Base-by-base conservation (phyloP, 2,329 filamentous ascomycete species). In the Graphilbum ipis-grandicollis region DNA sequence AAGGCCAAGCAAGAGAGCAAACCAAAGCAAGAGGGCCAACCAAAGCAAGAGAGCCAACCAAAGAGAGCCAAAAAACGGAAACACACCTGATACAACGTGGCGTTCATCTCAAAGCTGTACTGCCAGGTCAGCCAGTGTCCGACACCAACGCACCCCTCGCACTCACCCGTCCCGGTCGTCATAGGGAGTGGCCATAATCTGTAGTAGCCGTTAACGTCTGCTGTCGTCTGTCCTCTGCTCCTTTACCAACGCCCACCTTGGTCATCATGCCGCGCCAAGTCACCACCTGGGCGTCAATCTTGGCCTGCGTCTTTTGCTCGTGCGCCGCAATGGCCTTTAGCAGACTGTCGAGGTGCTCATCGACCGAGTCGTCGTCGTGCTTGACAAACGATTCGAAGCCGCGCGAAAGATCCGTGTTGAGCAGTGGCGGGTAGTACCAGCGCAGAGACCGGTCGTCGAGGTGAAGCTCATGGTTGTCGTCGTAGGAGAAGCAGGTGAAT, bases 191-290 rank as follows among this genome's bases (percentile, higher is more conserved):
- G 77, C 75, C 75, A 96, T 75, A 45, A 98, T 83, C 83, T 93
- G 44, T n/a, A n/a, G n/a, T n/a, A n/a, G n/a, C n/a, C n/a, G n/a
- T n/a, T n/a, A n/a, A n/a, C n/a, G n/a, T n/a, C n/a, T n/a, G n/a
- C n/a, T n/a, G n/a, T n/a, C n/a, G n/a, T n/a, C n/a, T n/a, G n/a
- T n/a, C n/a, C n/a, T n/a, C n/a, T n/a, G n/a, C n/a, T n/a, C n/a
- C n/a, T n/a, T n/a, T n/a, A n/a, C n/a, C n/a, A n/a, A n/a, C n/a
- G n/a, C n/a, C n/a, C 52, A 86, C 84, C 68, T 94, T 98, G 43
- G 90, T 96, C 78, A 98, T 86, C 84, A 96, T 94, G 28, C 90
- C 90, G 49, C 90, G 68, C 88, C 88, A 98, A 2, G 88, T 96
- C 36, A 96, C 67, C 33, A 96, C 54, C 47, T 93, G 75, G 2